Evolutionary conservation across 345 rosid species (phyloP), one percentile per base, ranked within the genome.

Genomic region (Ceriops tagal): DNA sequence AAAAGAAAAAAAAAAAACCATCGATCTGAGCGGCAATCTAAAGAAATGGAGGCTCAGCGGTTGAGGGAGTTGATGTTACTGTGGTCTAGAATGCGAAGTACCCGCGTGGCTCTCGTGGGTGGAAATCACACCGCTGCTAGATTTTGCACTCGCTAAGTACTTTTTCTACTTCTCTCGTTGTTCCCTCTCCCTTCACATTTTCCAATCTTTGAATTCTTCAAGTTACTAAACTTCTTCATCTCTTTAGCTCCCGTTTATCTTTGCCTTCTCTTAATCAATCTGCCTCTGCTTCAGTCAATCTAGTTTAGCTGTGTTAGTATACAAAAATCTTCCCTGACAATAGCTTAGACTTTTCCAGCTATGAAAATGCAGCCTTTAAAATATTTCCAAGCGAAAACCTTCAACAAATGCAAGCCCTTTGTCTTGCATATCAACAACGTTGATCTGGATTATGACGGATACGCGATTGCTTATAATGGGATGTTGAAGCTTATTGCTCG

Each of bases 121-220:
- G 97, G 96, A 65, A 92, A 92, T 69, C 97, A 88, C 75, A 89
- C 93, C 31, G 91, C 92, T 31, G 89, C 97, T 56, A 85, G 96
- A 76, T 89, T 88, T 77, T 89, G 93, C 72, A 87, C 92, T 75
- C 92, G 93, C 83, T 87, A 88, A 80, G 22, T 72, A 11, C 1
- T 24, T 63, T 61, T 61, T 64, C 52, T 61, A 58, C 18, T 43
- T 3, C 18, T 15, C 52, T 21, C 39, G 62, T 24, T 55, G 24
- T 11, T 30, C 56, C 64, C 61, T 58, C 58, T 77, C 56, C 66
- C 53, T 72, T 61, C 18, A 3, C 5, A 13, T 69, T 62, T 6
- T 15, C 32, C 59, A 28, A 5, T 43, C 49, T 43, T 43, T 43
- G 2, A 13, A 13, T 43, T 13, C 18, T 43, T 13, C 16, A 3